Base-by-base conservation (phyloP, 2,329 filamentous ascomycete species). In the Monosporascus sp. region DNA sequence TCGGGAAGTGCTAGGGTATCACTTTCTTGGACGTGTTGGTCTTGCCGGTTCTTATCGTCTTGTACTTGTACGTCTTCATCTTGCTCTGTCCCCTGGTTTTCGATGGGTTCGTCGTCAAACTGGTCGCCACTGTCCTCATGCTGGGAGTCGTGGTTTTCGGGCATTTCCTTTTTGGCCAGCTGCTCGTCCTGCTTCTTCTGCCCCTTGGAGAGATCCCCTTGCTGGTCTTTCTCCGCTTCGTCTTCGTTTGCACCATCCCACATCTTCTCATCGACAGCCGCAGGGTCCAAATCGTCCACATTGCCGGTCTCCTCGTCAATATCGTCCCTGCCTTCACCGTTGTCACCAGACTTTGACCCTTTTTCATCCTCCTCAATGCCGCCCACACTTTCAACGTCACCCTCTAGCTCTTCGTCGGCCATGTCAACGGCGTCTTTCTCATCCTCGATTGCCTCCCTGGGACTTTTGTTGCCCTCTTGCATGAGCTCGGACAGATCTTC, bases 211-310 rank as follows among this genome's bases (percentile, higher is more conserved):
- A 90, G 80, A 51, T 91, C 85, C 6, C 84, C 86, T 65, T 90
- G 78, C 64, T 90, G 88, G 45, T 97, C 88, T 61, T 94, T 94
- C 48, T 93, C 88, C 1, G 88, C 85, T 48, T 92, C 85, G 45
- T 92, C 81, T 44, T 90, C 86, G 51, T 87, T 85, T 46, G 86
- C 85, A 40, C 91, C 92, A 70, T 99, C 92, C 94, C 94, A 99
- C 82, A 97, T 91, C 77, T 97, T 99, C 74, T 99, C 95, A 67
- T 99, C 95, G 1, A 97, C 88, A 20, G 93, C 89, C 17, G 85
- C 88, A 14, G 91, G 87, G 62, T 96, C 93, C 43, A 96, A 77
- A 63, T 96, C 91, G 72, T 97, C 90, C 11, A 97, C 91, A 63
- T 91, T 88, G 1, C 92, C 94, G 5, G 88, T 82, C 70, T 97